Conservation (phyloP, 75 land plant genomes). For the Sequoiadendron giganteum region DNA sequence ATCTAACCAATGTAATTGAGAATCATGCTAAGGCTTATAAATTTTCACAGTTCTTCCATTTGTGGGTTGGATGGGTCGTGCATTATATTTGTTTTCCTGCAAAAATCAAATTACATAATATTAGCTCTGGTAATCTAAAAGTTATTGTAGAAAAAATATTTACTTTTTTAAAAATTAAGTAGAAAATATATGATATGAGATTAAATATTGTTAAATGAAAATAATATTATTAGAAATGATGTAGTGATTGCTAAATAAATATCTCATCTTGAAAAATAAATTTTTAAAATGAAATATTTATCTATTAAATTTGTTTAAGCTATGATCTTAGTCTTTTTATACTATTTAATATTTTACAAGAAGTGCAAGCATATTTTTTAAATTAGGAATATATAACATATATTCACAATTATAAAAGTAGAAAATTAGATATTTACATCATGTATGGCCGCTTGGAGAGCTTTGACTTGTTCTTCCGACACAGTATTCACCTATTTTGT, state of each 20-base stretch:
- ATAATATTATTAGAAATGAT: neutral
- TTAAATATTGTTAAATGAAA: no score
- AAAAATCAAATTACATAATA: neutral
- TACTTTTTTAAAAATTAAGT: no score
- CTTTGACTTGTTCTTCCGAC: conserved; percentile 6
- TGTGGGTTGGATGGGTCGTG: conserved; percentile 14
- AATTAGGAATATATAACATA: neutral
- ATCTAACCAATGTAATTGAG: neutral
- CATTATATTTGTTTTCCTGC: conserved; percentile 11
- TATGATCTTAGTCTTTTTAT: no score
- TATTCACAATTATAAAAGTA: neutral
- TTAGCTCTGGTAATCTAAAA: neutral
- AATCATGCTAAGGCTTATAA: neutral
- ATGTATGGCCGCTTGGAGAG: conserved; percentile 10
- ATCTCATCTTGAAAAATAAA: neutral
- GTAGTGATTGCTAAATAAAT: neutral
- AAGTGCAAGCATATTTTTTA: neutral
- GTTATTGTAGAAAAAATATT: no score
- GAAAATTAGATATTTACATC: conserved; percentile 10
- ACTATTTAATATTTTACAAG: neutral
- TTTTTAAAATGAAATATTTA: neutral
- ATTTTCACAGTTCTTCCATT: conserved; percentile 14
- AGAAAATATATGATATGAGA: no score
- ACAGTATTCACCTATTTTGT: neutral
- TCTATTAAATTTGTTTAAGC: neutral